phyloP scores from a whole-genome alignment of 73 alveolate species.

The Tetrahymena borealis region DNA sequence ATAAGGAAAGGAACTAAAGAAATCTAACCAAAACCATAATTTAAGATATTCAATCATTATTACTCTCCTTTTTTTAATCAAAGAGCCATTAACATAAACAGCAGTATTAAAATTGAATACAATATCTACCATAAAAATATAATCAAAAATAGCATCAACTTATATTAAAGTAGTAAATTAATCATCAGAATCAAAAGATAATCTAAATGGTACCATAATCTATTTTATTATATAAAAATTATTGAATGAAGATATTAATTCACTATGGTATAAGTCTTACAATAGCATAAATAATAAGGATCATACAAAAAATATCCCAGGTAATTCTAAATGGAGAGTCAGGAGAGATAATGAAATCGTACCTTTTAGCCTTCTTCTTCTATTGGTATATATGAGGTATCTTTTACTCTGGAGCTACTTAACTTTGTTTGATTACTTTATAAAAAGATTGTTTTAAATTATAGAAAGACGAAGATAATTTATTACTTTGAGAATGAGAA shows the following conservation, averaged over 20 bases:
- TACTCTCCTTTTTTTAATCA: slow-evolving; percentile 36
- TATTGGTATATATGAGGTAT: background rate
- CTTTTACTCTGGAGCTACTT: background rate
- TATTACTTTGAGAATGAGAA: too few species aligned
- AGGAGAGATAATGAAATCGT: background rate
- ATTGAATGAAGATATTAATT: too few species aligned
- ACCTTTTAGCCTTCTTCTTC: background rate
- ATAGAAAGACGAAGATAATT: too few species aligned
- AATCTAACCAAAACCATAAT: slow-evolving; percentile 58
- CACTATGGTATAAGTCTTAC: background rate
- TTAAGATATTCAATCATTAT: slow-evolving; percentile 35
- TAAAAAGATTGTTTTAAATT: too few species aligned
- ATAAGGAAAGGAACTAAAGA: slow-evolving; percentile 42
- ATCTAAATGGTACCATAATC: background rate
- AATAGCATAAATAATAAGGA: background rate
- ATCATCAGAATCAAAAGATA: background rate
- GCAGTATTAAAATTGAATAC: slow-evolving; percentile 52
- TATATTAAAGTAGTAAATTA: background rate
- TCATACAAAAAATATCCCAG: background rate
- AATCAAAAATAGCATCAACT: background rate
- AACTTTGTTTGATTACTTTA: background rate
- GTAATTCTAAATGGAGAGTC: background rate
- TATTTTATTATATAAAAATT: too few species aligned
- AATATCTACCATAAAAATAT: slow-evolving; percentile 41
- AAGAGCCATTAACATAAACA: slow-evolving; percentile 44